Evolutionary conservation across 1,284 basidiomycete species (phyloP), one percentile per base, ranked within the genome.

Genomic region (Agroathelia rolfsii): DNA sequence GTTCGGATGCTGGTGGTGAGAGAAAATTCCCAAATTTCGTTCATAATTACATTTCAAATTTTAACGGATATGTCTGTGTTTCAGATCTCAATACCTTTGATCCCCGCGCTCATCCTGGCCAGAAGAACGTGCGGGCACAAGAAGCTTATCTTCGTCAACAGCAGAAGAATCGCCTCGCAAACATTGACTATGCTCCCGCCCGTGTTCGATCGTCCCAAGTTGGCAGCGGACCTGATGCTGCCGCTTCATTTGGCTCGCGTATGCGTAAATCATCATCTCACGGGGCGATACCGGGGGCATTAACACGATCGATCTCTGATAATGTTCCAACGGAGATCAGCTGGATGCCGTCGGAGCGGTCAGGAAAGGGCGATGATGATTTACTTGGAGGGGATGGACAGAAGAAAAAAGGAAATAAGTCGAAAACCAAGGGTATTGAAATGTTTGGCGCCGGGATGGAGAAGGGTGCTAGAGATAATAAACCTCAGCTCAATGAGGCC

Each of bases 361-460:
- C 49, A 3, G 46, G 44, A 11, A 44, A 42, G 11, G 58, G 62
- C 32, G 54, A 52, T 20, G 59, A 58, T 23, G 53, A 50, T n/a
- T 44, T 42, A 13, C 41, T 39, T n/a, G 52, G 53, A n/a, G n/a
- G n/a, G n/a, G n/a, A n/a, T n/a, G n/a, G n/a, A 21, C 38, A 43
- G 25, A 57, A 56, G 42, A 40, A 40, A 24, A 62, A 58, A 45
- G 56, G 52, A 29, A 62, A 61, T 32, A 57, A 60, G 28, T 56
- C 54, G 41, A n/a, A n/a, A n/a, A 59, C 68, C 44, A 76, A 77
- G 49, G 76, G 77, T 12, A 72, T 80, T 24, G 83, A 92, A 52
- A 64, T 56, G 39, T 94, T 89, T 54, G 93, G 82, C 29, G 81
- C 72, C 28, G 90, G 83, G 17, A 65, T 89, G 76, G 89, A 89